Conservation (phyloP, 2,329 filamentous ascomycete species). For the Penicillium sp. region DNA sequence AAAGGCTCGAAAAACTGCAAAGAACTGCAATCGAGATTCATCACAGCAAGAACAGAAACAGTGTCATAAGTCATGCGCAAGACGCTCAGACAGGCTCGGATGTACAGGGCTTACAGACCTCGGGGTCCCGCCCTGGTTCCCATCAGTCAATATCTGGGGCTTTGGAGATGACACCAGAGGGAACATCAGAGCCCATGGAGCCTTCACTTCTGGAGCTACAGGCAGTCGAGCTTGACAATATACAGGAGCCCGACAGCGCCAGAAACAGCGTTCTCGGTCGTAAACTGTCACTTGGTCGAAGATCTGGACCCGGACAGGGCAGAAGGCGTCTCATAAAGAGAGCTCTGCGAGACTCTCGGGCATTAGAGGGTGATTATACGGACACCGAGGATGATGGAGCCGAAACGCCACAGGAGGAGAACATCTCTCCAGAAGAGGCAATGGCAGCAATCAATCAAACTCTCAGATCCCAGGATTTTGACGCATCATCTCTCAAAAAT, state of each 20-base stretch:
- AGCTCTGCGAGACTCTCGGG: conserved; percentile 16
- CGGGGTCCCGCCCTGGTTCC: neutral
- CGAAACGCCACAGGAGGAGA: conserved; percentile 43
- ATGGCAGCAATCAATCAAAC: conserved; percentile 34
- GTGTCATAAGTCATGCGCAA: conserved; percentile 29
- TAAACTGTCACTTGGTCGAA: conserved; percentile 45
- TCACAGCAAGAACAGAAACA: conserved; percentile 45
- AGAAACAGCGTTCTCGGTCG: conserved; percentile 35
- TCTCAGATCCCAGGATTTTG: conserved; percentile 16
- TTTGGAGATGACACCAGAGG: neutral
- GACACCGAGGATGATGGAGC: conserved; percentile 35
- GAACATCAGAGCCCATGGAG: neutral
- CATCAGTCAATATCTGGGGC: neutral
- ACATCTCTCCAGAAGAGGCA: conserved; percentile 37
- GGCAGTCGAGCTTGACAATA: conserved; percentile 27
- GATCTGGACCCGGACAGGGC: conserved; percentile 44
- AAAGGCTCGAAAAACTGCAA: conserved; percentile 64
- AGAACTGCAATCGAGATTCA: conserved; percentile 60
- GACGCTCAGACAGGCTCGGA: conserved; percentile 22
- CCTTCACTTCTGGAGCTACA: neutral
- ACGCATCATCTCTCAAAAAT: neutral
- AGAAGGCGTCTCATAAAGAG: conserved; percentile 22
- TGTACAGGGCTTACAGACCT: neutral
- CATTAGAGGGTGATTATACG: conserved; percentile 12
- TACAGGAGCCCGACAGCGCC: conserved; percentile 37